Conservation (phyloP, 2,329 filamentous ascomycete species). For the Aulographum hederae region DNA sequence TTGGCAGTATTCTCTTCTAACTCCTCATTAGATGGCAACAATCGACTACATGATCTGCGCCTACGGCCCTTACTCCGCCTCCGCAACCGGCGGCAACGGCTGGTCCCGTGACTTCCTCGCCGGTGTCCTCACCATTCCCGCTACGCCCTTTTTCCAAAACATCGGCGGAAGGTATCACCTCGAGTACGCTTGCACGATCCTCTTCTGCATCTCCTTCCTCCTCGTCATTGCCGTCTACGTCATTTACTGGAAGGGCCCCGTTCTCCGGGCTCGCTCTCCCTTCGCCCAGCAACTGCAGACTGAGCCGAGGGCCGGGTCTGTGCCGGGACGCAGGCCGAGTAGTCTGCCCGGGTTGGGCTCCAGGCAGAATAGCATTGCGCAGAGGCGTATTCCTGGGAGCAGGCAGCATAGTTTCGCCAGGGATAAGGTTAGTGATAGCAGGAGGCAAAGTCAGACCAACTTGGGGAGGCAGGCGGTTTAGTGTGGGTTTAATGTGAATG, state of each 20-base stretch:
- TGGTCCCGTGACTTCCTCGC: constrained; percentile 61
- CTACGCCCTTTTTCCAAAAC: constrained; percentile 5
- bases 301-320: neutral
- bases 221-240: constrained; percentile 30
- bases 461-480: too few relatives aligned
- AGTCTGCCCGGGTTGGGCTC: neutral
- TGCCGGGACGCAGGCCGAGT: neutral
- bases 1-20: constrained; percentile 23
- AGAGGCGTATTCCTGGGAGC: neutral
- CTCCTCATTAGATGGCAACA: constrained; percentile 67
- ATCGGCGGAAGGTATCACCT: constrained; percentile 23
- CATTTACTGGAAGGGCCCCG: constrained; percentile 38
- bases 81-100: constrained; percentile 60
- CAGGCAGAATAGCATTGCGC: neutral
- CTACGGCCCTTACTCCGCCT: constrained; percentile 57
- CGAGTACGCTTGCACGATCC: constrained; percentile 37
- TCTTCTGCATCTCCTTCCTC: constrained; percentile 30
- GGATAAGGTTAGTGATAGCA: neutral
- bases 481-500: too few relatives aligned
- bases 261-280: constrained; percentile 30
- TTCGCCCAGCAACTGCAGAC: constrained; percentile 26
- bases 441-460: neutral
- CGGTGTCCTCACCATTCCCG: constrained; percentile 29
- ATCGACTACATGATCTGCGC: constrained; percentile 67
- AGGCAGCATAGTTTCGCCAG: neutral